These are phyloP conservation scores for Chara braunii DNA, from an alignment of 139 green algal species.

Conservation along the genomic window DNA sequence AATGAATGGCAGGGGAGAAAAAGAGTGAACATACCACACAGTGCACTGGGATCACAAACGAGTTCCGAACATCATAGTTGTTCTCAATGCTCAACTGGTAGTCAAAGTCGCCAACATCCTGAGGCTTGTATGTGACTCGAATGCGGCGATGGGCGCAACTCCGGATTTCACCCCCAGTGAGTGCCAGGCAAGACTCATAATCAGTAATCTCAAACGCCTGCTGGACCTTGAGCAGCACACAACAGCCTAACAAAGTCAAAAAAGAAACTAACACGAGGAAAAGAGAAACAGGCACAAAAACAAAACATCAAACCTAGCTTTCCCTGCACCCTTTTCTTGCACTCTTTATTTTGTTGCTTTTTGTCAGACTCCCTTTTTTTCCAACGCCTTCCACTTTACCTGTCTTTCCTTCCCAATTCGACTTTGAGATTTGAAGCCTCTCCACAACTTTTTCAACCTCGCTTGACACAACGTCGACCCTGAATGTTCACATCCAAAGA, in stretches of 20 bases:
- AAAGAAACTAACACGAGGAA: too few species aligned
- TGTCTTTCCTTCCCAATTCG: too few species aligned
- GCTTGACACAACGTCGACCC: too few species aligned
- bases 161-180: background rate
- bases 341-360: too few species aligned
- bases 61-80: constrained; percentile 7
- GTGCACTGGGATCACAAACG: background rate
- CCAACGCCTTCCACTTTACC: too few species aligned
- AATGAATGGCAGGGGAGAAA: background rate
- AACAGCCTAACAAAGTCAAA: background rate
- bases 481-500: too few species aligned
- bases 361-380: too few species aligned
- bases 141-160: constrained; percentile 14
- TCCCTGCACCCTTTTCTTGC: too few species aligned
- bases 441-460: too few species aligned
- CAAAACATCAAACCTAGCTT: too few species aligned
- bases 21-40: background rate
- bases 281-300: too few species aligned
- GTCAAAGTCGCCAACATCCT: constrained; percentile 14
- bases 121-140: constrained; percentile 9
- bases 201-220: constrained; percentile 14
- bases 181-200: constrained; percentile 17
- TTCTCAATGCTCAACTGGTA: constrained; percentile 14
- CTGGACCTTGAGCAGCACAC: background rate
- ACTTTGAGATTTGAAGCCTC: too few species aligned